Base-by-base conservation (phyloP, 768 basidiomycete species). In the Galerina marginata region DNA sequence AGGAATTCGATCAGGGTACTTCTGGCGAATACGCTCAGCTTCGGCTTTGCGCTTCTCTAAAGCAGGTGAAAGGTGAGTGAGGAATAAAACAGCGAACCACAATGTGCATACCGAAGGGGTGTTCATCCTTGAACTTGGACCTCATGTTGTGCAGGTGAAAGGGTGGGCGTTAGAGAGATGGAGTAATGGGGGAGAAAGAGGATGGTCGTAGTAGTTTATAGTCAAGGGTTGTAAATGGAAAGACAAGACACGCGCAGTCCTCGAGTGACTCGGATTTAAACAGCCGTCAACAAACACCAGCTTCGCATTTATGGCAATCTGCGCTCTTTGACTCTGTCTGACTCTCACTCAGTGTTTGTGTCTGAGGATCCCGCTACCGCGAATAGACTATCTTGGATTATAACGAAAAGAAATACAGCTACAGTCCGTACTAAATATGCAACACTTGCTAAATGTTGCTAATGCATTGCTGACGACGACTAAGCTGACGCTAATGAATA, bases 31-130 rank as follows among this genome's bases (percentile, higher is more conserved):
- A 59, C 96, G 90, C 83, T 99, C 96, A 37, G 96, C 96, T 74
- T 99, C 96, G 44, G 94, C 95, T 85, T 98, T 98, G 85, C 96
- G 93, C 82, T 98, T 99, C 88, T 97, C 96, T 98, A 70, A 33
- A 16, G 43, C 57, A 60, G 44, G 38, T 40, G 43, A 64, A 55
- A 69, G 67, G 71, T 74, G 65, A 60, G 42, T 39, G 61, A 29
- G 65, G 54, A 47, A 39, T 12, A 38, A 33, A 33, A 33, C 29
- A 46, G n/a, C 51, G 51, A 33, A 52, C 60, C 46, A 47, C 29
- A 37, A 51, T n/a, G 50, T 43, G 80, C 88, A 69, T 54, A 96
- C 96, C 96, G 75, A 98, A 99, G 63, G 94, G 94, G 77, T 99
- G 96, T 79, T 99, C 96, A 79, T 98, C 96, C 88, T 95, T 96